Base-by-base conservation (phyloP, 192 early-diverging fungal genomes). In the Spinellus fusiger region DNA sequence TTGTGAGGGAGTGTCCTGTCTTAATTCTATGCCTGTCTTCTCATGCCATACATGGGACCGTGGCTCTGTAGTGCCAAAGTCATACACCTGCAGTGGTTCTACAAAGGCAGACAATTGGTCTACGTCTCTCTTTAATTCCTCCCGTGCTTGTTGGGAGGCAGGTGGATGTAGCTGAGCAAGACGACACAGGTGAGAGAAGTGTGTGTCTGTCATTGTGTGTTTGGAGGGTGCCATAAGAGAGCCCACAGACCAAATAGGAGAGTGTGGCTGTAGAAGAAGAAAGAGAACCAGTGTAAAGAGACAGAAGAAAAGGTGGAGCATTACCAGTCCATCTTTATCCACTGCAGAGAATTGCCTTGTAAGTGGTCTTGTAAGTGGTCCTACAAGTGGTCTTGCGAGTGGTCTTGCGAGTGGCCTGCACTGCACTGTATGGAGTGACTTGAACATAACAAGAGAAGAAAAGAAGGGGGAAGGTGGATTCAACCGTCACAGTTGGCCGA, bases 241-340 rank as follows among this genome's bases (percentile, higher is more conserved):
- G 26, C 53, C 50, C 3, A 75, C 65, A 9, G 73, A 66, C 73
- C 73, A 75, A 9, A 61, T 71, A 3, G 73, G 61, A 40, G 32
- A 12, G 4, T 59, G 33, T 38, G 64, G 64, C 61, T 63, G 28
- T 60, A 18, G 40, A 44, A 44, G 40, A 44, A n/a, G 13, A 44
- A n/a, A 12, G 18, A 44, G 13, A 18, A n/a, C n/a, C n/a, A n/a
- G n/a, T n/a, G n/a, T n/a, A n/a, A n/a, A n/a, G n/a, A n/a, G n/a
- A n/a, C n/a, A n/a, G n/a, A n/a, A n/a, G n/a, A n/a, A n/a, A n/a
- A n/a, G n/a, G n/a, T n/a, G n/a, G n/a, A n/a, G n/a, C n/a, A n/a
- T n/a, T 44, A 44, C 40, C 40, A 44, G 18, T n/a, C 40, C 40
- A 44, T 44, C 40, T 10, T 44, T 44, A 18, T n/a, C n/a, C n/a